Percentiles rank a stretch among this genome's conserved stretches.
These are phyloP conservation scores for Blastocystis sp. DNA, from an alignment of 352 stramenopile genomes.

Conservation along the genomic window DNA sequence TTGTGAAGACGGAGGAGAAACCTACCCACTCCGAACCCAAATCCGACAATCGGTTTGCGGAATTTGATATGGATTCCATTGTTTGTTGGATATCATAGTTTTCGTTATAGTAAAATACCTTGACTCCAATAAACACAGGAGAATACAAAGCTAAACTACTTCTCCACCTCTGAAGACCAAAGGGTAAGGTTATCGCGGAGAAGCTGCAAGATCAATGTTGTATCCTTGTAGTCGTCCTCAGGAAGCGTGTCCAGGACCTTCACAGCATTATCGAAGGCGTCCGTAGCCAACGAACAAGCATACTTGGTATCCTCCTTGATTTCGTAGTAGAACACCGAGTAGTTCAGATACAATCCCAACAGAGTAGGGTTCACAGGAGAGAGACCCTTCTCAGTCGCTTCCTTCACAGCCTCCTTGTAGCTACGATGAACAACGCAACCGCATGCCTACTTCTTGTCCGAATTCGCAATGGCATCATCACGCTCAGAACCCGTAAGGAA, in stretches of 20 bases:
- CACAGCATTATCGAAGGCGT: constrained; percentile 62
- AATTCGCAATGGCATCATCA: constrained; percentile 70
- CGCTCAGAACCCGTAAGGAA: constrained; percentile 87
- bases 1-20: neutral
- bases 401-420: neutral
- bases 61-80: neutral
- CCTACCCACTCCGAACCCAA: neutral
- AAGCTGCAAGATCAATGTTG: constrained; percentile 60
- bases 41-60: neutral
- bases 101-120: neutral
- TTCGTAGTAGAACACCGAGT: constrained; percentile 96
- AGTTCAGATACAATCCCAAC: constrained; percentile 94
- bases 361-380: constrained; percentile 92
- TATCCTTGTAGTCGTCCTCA: constrained; percentile 61
- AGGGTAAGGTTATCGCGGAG: constrained; percentile 61
- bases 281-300: constrained; percentile 58
- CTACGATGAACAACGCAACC: neutral
- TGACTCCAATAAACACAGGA: neutral
- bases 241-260: constrained; percentile 59
- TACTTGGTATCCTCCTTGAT: constrained; percentile 85
- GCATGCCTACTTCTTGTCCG: neutral
- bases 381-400: constrained; percentile 69
- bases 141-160: neutral
- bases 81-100: neutral
- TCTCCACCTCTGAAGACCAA: constrained; percentile 58